A percentile compares a stretch with the other conserved stretches of the same genome.
Conservation (phyloP, 2,329 filamentous ascomycete species). For the Pleomassaria siparia region DNA sequence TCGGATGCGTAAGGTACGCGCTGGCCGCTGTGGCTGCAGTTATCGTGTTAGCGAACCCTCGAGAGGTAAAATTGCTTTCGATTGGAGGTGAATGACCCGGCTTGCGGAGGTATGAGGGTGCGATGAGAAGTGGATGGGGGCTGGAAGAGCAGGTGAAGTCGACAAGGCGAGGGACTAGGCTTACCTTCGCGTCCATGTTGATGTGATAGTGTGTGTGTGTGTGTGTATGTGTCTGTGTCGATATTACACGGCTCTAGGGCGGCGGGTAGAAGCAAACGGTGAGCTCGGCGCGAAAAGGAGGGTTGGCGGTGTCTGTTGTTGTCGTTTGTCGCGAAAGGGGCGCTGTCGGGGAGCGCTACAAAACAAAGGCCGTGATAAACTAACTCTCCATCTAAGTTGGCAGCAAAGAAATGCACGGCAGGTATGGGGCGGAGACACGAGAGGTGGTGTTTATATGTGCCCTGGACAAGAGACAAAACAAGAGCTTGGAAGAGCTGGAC, state of each 20-base stretch:
- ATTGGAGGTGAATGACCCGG: too few relatives aligned
- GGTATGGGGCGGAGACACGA: slow-evolving; percentile 7
- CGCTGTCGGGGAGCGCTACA: slow-evolving; percentile 33
- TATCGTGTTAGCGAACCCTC: slow-evolving; percentile 5
- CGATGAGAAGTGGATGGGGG: not conserved
- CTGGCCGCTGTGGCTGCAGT: slow-evolving; percentile 67
- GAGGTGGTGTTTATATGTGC: slow-evolving; percentile 9
- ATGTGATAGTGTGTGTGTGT: slow-evolving; percentile 19
- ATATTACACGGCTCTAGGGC: too few relatives aligned
- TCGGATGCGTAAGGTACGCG: slow-evolving; percentile 60
- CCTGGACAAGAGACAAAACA: not conserved
- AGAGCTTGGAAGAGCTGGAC: not conserved
- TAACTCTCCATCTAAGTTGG: slow-evolving; percentile 46
- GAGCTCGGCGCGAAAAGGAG: slow-evolving; percentile 20
- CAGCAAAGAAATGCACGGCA: slow-evolving; percentile 42
- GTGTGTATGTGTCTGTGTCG: too few relatives aligned
- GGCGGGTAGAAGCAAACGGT: slow-evolving; percentile 13
- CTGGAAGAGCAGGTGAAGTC: not conserved
- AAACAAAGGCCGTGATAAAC: slow-evolving; percentile 40
- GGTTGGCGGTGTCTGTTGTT: slow-evolving; percentile 9
- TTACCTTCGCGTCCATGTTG: slow-evolving; percentile 51
- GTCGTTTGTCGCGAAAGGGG: slow-evolving; percentile 19
- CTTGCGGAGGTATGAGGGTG: not conserved
- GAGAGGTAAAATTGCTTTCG: too few relatives aligned
- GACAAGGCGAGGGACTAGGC: slow-evolving; percentile 9